A percentile compares a stretch with the other conserved stretches of the same genome.
phyloP scores from a whole-genome alignment of 768 basidiomycete species.

The Rhodocollybia butyracea region DNA sequence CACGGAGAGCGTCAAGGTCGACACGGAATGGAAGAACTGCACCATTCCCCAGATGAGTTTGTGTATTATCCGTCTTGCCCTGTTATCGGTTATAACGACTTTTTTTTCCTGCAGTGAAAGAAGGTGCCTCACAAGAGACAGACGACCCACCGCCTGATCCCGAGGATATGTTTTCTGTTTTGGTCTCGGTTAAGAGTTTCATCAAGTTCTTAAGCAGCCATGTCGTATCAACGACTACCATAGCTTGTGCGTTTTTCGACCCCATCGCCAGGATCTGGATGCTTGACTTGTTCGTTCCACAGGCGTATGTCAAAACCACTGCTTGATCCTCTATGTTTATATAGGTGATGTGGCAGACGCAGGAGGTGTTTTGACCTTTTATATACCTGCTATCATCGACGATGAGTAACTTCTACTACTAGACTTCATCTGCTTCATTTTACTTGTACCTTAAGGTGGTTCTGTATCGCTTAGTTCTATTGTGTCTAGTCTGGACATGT shows the following conservation, averaged over 20 bases:
- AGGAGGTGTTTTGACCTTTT: slow-evolving; percentile 85
- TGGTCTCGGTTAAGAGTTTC: slow-evolving; percentile 71
- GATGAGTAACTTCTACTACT: slow-evolving; percentile 32
- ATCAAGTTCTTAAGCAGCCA: slow-evolving; percentile 80
- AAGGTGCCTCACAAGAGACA: slow-evolving; percentile 22
- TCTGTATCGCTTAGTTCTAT: too few relatives aligned
- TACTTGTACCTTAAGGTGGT: too few relatives aligned
- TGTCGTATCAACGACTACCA: slow-evolving; percentile 78
- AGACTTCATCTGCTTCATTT: not conserved
- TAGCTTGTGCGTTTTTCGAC: slow-evolving; percentile 72
- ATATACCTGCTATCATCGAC: slow-evolving; percentile 76
- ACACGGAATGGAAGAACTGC: slow-evolving; percentile 78
- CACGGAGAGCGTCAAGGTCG: slow-evolving; percentile 72
- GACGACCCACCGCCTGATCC: slow-evolving; percentile 45
- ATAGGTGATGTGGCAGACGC: slow-evolving; percentile 77
- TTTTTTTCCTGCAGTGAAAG: slow-evolving; percentile 11
- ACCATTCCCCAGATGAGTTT: slow-evolving; percentile 57
- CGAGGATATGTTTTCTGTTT: slow-evolving; percentile 57
- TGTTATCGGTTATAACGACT: not conserved
- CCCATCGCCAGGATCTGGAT: too few relatives aligned
- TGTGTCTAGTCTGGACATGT: too few relatives aligned
- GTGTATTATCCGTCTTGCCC: slow-evolving; percentile 4
- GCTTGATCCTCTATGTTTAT: slow-evolving; percentile 86
- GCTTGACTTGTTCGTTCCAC: too few relatives aligned
- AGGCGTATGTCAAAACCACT: slow-evolving; percentile 84